Evolutionary conservation across 208 protist genomes (phyloP), one percentile per base, ranked within the genome.

Genomic region (Trypanosomatidae sp.): DNA sequence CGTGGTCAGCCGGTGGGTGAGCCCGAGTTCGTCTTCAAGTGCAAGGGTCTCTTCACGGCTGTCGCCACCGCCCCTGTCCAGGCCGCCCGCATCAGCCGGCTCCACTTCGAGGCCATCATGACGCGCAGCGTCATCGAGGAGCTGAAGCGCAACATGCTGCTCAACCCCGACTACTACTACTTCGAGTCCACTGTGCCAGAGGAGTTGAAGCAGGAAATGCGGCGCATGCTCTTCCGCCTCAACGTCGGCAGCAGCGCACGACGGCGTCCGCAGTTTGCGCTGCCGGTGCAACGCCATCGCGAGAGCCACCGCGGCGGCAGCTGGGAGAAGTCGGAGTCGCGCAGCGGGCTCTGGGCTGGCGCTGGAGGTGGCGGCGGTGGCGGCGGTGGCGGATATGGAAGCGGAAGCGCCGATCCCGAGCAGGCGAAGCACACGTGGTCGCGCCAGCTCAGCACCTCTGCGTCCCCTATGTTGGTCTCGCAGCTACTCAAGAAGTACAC

Each of bases 31-130:
- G 67, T 91, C 41, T 91, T 89, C 69, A 78, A 80, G 69, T 87
- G 76, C 74, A 74, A 80, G 44, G 81, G 79, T 17, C 71, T 94
- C 28, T 79, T 91, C 47, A 83, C 74, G 13, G 85, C 79, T 0
- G 76, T 82, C 6, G 83, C 85, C 17, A 75, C 66, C 17, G 79
- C 86, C 22, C 36, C 74, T 9, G 71, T 91, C 65, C 82, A 84
- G 77, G 85, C 80, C 13, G 89, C 85, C 9, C 78, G 85, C 50
- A 83, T 94, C 71, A 88, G 77, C 62, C 84, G 86, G 10, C 77
- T 91, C 43, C 82, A 94, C 52, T 85, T 94, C 52, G 85, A 94
- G 69, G 81, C 80, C 3, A 86, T 91, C 72, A 87, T 87, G 62
- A 74, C 39, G 6, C 73, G 76, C 39, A 7, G 50, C 46, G 69